Evolutionary conservation across 2,329 filamentous ascomycete genomes (phyloP).

Genomic region (Zelopaecilomyces penicillatus): DNA sequence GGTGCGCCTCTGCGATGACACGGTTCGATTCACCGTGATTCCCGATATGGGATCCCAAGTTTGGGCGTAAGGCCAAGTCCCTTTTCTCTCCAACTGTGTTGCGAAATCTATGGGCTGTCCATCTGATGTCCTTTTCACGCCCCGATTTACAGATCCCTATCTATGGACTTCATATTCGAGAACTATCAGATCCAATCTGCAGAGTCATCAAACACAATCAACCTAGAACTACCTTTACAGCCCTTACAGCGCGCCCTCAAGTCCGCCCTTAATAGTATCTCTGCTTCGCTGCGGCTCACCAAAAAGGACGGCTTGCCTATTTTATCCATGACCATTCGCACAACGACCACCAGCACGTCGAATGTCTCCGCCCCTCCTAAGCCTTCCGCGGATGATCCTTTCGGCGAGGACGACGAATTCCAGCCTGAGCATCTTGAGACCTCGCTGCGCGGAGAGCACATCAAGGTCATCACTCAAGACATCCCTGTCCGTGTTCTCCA

Average conservation of each 20-base stretch:
- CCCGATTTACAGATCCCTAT: conserved; percentile 37
- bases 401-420: conserved; percentile 35
- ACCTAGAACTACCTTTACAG: conserved; percentile 86
- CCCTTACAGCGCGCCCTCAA: conserved; percentile 85
- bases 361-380: conserved; percentile 22
- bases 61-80: conserved; percentile 63
- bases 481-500: conserved; percentile 89
- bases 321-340: conserved; percentile 82
- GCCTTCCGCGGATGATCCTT: conserved; percentile 28
- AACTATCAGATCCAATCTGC: conserved; percentile 79
- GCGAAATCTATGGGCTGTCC: not conserved
- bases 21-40: conserved; percentile 89
- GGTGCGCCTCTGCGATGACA: conserved; percentile 80
- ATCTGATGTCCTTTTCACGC: not conserved
- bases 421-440: conserved; percentile 46
- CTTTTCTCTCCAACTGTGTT: conserved; percentile 1
- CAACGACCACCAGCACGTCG: conserved; percentile 45
- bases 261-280: conserved; percentile 72
- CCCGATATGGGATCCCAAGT: conserved; percentile 92
- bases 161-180: conserved; percentile 79
- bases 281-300: conserved; percentile 79
- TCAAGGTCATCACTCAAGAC: conserved; percentile 90
- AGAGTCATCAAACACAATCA: conserved; percentile 77
- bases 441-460: conserved; percentile 59
- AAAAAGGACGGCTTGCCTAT: conserved; percentile 86